Conservation (phyloP, 352 stramenopile species). For the Pythium utonaiense region DNA sequence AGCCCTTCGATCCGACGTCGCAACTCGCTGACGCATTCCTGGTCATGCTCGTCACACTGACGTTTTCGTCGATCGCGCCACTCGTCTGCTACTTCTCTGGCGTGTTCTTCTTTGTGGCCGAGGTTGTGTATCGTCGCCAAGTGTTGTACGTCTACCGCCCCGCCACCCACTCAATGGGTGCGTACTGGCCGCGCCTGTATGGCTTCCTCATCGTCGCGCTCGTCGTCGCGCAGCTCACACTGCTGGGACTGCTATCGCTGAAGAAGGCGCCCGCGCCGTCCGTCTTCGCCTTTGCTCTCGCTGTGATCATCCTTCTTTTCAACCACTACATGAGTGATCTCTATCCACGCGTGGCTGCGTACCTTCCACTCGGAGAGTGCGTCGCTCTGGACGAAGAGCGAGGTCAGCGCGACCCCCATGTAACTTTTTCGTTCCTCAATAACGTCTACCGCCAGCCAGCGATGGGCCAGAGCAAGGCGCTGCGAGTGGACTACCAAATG, state of each 20-base stretch:
- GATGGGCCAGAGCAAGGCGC: conserved; percentile 46
- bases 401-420: conserved; percentile 30
- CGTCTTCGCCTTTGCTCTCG: conserved; percentile 22
- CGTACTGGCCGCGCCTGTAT: conserved; percentile 74
- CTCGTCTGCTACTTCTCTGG: conserved; percentile 74
- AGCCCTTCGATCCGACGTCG: conserved; percentile 59
- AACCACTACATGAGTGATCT: conserved; percentile 53
- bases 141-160: conserved; percentile 70
- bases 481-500: conserved; percentile 62
- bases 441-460: conserved; percentile 69
- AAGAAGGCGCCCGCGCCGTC: conserved; percentile 47
- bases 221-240: conserved; percentile 66
- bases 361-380: conserved; percentile 58
- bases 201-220: conserved; percentile 73
- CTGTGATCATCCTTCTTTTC: conserved; percentile 53
- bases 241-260: conserved; percentile 77
- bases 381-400: conserved; percentile 47
- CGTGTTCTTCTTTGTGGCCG: conserved; percentile 65
- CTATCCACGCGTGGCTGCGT: conserved; percentile 56
- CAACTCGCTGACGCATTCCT: conserved; percentile 61
- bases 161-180: conserved; percentile 49
- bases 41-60: conserved; percentile 67
- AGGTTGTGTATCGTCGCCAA: conserved; percentile 68
- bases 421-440: conserved; percentile 59
- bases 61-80: conserved; percentile 75